Evolutionary conservation across 305 asterid species (phyloP).

Genomic region (Euphrasia arctica): DNA sequence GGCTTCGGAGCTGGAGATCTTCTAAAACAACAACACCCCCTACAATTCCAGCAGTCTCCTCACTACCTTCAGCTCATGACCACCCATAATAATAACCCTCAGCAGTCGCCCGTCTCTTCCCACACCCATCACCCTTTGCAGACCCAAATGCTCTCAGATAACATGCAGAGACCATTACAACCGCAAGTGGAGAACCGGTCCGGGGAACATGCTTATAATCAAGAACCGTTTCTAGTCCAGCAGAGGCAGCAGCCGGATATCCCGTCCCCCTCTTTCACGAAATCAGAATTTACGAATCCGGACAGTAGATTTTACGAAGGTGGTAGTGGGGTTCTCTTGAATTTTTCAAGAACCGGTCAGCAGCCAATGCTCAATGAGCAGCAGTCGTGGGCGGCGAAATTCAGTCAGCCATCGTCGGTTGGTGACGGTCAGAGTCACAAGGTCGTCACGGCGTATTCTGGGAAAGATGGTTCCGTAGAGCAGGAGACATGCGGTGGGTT

Average conservation of each 20-base stretch:
- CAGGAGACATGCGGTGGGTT: conserved; percentile 49
- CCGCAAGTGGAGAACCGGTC: conserved; percentile 41
- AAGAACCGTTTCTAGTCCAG: conserved; percentile 50
- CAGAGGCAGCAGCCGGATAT: conserved; percentile 36
- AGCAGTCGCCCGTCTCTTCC: conserved; percentile 33
- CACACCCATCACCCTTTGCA: conserved; percentile 39
- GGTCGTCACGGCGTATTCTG: conserved; percentile 47
- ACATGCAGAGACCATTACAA: conserved; percentile 40
- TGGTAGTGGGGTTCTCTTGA: conserved; percentile 51
- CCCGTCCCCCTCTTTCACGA: conserved; percentile 69
- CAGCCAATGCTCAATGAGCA: conserved; percentile 52
- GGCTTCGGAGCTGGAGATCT: conserved; percentile 62
- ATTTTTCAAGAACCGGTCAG: conserved; percentile 57
- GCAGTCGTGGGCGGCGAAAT: conserved; percentile 62
- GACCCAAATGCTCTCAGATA: conserved; percentile 47
- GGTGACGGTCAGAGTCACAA: conserved; percentile 43
- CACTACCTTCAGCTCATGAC: conserved; percentile 1
- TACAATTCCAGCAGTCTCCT: conserved; percentile 64
- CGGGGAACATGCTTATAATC: conserved; percentile 45
- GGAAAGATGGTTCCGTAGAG: conserved; percentile 60
- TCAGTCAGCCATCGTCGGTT: conserved; percentile 38
- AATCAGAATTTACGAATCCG: conserved; percentile 47
- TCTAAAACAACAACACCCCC: conserved; percentile 41
- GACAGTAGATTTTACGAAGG: conserved; percentile 61
- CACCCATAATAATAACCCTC: background rate